Conservation (phyloP, 176 grass and related monocot species). For the Calamus simplicifolius region DNA sequence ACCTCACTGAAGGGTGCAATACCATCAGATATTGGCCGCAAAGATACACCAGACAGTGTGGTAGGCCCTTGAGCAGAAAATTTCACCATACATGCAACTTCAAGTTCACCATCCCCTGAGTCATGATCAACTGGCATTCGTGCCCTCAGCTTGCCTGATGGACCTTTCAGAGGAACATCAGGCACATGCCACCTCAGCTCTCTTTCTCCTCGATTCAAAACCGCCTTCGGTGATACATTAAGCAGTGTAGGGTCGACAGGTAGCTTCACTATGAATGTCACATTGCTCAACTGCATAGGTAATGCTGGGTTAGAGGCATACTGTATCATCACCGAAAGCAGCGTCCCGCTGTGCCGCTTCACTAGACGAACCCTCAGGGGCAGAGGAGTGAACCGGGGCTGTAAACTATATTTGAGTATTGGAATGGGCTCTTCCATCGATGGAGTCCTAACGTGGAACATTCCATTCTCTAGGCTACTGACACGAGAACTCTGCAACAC, state of each 20-base stretch:
- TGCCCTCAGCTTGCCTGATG: conserved; percentile 49
- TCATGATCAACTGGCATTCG: conserved; percentile 93
- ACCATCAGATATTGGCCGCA: conserved; percentile 59
- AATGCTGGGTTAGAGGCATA: conserved; percentile 72
- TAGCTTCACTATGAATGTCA: conserved; percentile 79
- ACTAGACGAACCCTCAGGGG: conserved; percentile 81
- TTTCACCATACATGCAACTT: conserved; percentile 77
- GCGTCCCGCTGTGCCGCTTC: conserved; percentile 79
- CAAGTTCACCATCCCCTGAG: conserved; percentile 74
- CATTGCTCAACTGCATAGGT: conserved; percentile 63
- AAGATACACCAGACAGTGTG: conserved; percentile 76
- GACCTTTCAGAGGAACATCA: conserved; percentile 71
- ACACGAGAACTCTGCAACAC: conserved; percentile 61
- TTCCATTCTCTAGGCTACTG: conserved; percentile 68
- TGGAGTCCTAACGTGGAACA: conserved; percentile 70
- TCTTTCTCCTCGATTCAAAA: conserved; percentile 65
- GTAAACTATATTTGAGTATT: conserved; percentile 74
- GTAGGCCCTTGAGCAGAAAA: conserved; percentile 68
- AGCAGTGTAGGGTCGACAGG: conserved; percentile 82
- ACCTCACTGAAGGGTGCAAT: conserved; percentile 70
- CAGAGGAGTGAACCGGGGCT: conserved; percentile 65
- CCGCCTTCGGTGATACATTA: conserved; percentile 87
- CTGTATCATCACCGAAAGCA: conserved; percentile 91
- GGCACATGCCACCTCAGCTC: conserved; percentile 92
- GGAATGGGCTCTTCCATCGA: conserved; percentile 83